A percentile compares a stretch with the other conserved stretches of the same genome.
phyloP scores from a whole-genome alignment of 257 asterid species.

The Lycium ferocissimum region DNA sequence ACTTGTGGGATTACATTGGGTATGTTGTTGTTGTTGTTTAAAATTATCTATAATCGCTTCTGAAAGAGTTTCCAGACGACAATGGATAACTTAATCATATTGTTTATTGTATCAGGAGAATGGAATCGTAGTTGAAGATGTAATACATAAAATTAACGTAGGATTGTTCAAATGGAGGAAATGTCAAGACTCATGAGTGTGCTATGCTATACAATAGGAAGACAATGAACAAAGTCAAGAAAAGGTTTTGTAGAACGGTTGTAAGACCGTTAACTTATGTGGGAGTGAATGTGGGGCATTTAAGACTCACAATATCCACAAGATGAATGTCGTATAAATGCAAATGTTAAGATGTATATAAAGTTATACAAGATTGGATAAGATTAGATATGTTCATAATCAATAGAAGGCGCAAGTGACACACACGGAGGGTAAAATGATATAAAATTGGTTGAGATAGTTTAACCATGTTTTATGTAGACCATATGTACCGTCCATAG shows the following conservation, averaged over 20 bases:
- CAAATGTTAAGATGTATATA: neutral
- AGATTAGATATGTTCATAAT: neutral
- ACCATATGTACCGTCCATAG: neutral
- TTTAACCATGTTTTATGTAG: conserved; percentile 12
- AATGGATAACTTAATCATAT: neutral
- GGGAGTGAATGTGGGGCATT: conserved; percentile 7
- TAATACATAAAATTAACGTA: neutral
- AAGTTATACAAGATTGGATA: neutral
- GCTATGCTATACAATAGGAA: neutral
- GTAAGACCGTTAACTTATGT: neutral
- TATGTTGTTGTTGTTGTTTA: neutral
- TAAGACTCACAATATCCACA: neutral
- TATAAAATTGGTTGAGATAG: neutral
- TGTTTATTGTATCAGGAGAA: conserved; percentile 20
- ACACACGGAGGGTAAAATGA: neutral
- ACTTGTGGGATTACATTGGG: no score
- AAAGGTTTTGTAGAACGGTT: neutral
- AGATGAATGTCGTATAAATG: neutral
- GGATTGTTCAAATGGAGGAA: conserved; percentile 23
- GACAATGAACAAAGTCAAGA: neutral
- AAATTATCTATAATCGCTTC: neutral
- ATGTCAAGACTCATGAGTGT: neutral
- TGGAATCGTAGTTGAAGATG: neutral
- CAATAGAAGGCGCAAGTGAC: conserved; percentile 10
- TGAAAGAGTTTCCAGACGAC: neutral